A percentile compares a stretch with the other conserved stretches of the same genome.
phyloP scores from a whole-genome alignment of 2,329 filamentous ascomycete genomes.

The Neurospora crassa region DNA sequence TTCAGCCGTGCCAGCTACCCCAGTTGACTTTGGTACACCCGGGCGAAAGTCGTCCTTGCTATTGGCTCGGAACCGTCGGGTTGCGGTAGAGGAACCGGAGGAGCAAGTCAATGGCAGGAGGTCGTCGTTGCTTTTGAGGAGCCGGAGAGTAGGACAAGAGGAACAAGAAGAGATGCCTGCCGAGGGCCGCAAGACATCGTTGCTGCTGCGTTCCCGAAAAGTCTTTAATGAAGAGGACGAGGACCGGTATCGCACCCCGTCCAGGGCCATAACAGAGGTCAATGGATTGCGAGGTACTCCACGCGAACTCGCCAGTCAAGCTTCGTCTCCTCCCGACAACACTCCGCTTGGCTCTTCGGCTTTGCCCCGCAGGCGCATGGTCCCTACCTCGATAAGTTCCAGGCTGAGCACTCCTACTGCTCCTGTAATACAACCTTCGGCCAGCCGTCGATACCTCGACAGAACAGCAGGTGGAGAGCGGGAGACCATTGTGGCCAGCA shows the following conservation, averaged over 20 bases:
- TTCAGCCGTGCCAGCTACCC: constrained; percentile 28
- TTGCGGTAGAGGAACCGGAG: constrained; percentile 41
- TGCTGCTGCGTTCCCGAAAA: constrained; percentile 38
- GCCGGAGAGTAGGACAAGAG: constrained; percentile 36
- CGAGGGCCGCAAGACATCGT: constrained; percentile 35
- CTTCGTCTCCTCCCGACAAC: constrained; percentile 26
- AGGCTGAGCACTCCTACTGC: constrained; percentile 32
- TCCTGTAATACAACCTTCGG: constrained; percentile 27
- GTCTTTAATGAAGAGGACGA: constrained; percentile 40
- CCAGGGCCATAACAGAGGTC: constrained; percentile 48
- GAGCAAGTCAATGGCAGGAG: constrained; percentile 33
- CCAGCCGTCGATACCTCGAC: constrained; percentile 39
- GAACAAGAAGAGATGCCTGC: constrained; percentile 33
- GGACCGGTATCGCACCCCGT: constrained; percentile 43
- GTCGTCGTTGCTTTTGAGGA: constrained; percentile 39
- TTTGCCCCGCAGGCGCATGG: constrained; percentile 44
- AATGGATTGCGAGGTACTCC: constrained; percentile 26
- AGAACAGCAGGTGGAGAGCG: constrained; percentile 30
- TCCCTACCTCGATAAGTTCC: constrained; percentile 38
- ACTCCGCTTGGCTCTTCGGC: constrained; percentile 32
- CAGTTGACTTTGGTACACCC: constrained; percentile 26
- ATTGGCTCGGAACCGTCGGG: constrained; percentile 32
- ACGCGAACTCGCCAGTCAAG: constrained; percentile 31
- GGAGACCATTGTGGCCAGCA: constrained; percentile 22
- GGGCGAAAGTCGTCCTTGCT: constrained; percentile 46